Base-by-base conservation (phyloP, 1,139 yeast genomes). In the Saccharomyces hybrid region DNA sequence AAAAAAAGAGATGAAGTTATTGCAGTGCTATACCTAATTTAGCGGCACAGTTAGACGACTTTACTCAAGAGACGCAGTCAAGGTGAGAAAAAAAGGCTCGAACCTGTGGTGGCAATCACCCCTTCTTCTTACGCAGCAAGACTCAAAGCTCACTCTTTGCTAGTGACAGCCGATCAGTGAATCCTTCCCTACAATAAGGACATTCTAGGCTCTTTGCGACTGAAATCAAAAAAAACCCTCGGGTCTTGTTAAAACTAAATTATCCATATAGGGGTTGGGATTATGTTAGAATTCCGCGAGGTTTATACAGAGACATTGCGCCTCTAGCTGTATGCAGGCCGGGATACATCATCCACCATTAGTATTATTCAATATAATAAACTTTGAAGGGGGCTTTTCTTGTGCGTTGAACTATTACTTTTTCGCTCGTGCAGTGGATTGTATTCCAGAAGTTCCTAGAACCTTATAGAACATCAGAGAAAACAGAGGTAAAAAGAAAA, bases 381-480 rank as follows among this genome's bases (percentile, higher is more conserved):
- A 5, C 11, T 16, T 38, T 16, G 25, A 38, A 38, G 44, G 20
- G 44, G 44, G 5, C 13, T 8, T 38, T 8, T 11, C 11, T 38
- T 38, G 44, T 5, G 3, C 44, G 44, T 4, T 25, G 5, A 5
- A 5, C 13, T 9, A 9, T 49, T 13, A 31, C 27, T 25, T 30
- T 49, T 44, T 30, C 13, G 4, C 44, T 5, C 44, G 44, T 38
- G 44, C 25, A 38, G 25, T 16, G 44, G 8, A 44, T 16, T 14
- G 8, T 16, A 11, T 47, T 48, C 49, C 16, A 38, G 54, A 38
- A 41, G 26, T 13, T 44, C 49, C 52, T 50, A 13, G 56, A 56
- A 54, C 11, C 23, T 53, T 49, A 52, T 47, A 30, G 54, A 53
- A 52, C 8, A 25, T 42, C 34, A 25, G 16, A 47, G 38, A 49